Base-by-base conservation (phyloP, 768 basidiomycete species). In the Tylopilus vinaceipallidus region DNA sequence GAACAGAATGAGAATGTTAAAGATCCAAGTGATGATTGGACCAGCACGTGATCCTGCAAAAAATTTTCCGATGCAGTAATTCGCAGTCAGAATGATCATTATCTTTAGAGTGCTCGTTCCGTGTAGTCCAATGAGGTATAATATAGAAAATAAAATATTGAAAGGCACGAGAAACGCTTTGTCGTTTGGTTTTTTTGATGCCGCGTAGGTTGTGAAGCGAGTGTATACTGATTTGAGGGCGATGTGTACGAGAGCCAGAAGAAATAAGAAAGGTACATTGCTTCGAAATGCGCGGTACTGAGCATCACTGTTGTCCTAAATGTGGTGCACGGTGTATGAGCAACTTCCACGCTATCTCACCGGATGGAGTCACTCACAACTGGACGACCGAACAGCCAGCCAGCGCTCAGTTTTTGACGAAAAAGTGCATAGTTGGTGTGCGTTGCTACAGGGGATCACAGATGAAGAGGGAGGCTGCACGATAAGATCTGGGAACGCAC, bases 261-360 rank as follows among this genome's bases (percentile, higher is more conserved):
- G 35, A 32, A 60, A 22, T 4, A 98, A 77, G 6, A 83, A 66
- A 6, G 85, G 80, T 39, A 98, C 63, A 63, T 93, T 91, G 58
- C 78, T 75, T 33, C 97, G 81, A 68, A 99, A 97, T 3, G 83
- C 79, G 22, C 87, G 86, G 64, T 94, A 98, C 72, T 98, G 97
- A 0, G 77, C 72, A 61, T 98, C 97, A 54, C 90, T 92, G 62
- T 87, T 90, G 68, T 99, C 97, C 95, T 98, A 54, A 10, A 30
- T 41, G 29, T 2, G 24, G 42, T 35, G 23, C 9, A 40, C 32
- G 30, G 22, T 12, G 20, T n/a, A 44, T 47, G 47, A 35, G 22
- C 12, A 8, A 7, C 20, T 22, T 19, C 40, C 32, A 39, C 10
- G n/a, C n/a, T n/a, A 36, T 32, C 30, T 22, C 26, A 47, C 12